Conservation (phyloP, 371 early-diverging fungal species). For the Mortierella sp. region DNA sequence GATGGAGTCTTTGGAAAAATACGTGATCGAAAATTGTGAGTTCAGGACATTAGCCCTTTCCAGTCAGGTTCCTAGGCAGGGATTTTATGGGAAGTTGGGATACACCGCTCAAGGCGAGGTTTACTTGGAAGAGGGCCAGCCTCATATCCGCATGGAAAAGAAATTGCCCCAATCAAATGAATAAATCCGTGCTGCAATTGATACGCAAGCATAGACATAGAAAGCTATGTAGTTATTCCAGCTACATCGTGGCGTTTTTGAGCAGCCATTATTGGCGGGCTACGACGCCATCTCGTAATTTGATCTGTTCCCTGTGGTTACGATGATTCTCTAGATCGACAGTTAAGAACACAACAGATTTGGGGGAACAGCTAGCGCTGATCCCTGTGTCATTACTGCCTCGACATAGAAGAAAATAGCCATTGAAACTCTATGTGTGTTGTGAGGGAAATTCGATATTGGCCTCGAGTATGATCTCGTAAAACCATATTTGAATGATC, state of each 20-base stretch:
- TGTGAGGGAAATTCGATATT: conserved; percentile 4
- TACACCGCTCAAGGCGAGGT: conserved; percentile 36
- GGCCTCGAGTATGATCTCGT: conserved; percentile 13
- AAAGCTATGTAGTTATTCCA: no score
- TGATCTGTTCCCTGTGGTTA: not conserved
- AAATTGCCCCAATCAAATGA: not conserved
- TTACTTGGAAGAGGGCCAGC: conserved; percentile 52
- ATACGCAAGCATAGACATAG: not conserved
- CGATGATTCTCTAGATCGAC: not conserved
- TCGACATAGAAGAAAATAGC: not conserved
- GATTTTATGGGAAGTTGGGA: conserved; percentile 52
- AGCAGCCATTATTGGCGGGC: not conserved
- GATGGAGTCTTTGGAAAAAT: conserved; percentile 45
- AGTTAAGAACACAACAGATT: not conserved
- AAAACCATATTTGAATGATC: conserved; percentile 3
- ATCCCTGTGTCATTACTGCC: not conserved
- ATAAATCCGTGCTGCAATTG: not conserved
- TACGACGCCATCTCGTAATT: not conserved
- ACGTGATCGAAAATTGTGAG: conserved; percentile 14
- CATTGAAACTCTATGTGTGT: not conserved
- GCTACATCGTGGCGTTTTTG: not conserved
- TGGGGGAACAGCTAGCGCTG: not conserved
- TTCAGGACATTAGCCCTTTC: conserved; percentile 29
- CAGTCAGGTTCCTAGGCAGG: conserved; percentile 40
- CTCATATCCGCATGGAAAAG: conserved; percentile 49